Evolutionary conservation across 495 filamentous ascomycete species (phyloP).

Genomic region (Aspergillus ostianus): DNA sequence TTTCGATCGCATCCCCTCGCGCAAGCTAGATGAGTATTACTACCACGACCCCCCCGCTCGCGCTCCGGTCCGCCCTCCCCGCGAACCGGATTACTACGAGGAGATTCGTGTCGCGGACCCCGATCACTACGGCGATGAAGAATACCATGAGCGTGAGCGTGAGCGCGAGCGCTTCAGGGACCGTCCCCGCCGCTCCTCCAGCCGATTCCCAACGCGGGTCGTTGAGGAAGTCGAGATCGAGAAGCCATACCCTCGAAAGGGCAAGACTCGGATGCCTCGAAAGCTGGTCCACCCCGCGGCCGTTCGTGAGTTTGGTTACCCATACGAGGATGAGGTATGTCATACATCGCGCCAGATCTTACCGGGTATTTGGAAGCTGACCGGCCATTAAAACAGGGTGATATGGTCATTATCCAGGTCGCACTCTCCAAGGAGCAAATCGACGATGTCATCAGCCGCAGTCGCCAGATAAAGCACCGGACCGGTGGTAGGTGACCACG

Average conservation of each 20-base stretch:
- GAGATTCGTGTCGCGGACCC: conserved; percentile 69
- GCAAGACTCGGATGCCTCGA: conserved; percentile 81
- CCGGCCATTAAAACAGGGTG: conserved; percentile 51
- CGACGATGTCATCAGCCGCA: conserved; percentile 79
- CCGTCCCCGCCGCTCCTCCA: conserved; percentile 47
- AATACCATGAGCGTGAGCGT: conserved; percentile 59
- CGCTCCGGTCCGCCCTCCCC: conserved; percentile 41
- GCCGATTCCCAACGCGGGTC: conserved; percentile 36
- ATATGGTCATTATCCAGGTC: conserved; percentile 72
- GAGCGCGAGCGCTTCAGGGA: conserved; percentile 26
- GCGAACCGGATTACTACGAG: conserved; percentile 54
- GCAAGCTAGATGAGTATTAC: conserved; percentile 54
- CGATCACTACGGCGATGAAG: conserved; percentile 65
- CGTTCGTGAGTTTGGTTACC: conserved; percentile 80
- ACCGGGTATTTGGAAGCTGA: neutral
- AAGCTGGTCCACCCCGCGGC: conserved; percentile 73
- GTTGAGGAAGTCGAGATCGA: conserved; percentile 40
- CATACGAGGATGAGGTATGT: conserved; percentile 77
- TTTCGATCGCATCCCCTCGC: conserved; percentile 63
- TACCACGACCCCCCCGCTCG: conserved; percentile 39
- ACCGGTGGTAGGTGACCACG: conserved; percentile 32
- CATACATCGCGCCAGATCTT: neutral
- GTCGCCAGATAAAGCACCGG: conserved; percentile 58
- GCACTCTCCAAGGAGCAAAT: conserved; percentile 87
- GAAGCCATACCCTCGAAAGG: conserved; percentile 70